phyloP scores from a whole-genome alignment of 2,329 filamentous ascomycete species.

The Colletotrichum shisoi region DNA sequence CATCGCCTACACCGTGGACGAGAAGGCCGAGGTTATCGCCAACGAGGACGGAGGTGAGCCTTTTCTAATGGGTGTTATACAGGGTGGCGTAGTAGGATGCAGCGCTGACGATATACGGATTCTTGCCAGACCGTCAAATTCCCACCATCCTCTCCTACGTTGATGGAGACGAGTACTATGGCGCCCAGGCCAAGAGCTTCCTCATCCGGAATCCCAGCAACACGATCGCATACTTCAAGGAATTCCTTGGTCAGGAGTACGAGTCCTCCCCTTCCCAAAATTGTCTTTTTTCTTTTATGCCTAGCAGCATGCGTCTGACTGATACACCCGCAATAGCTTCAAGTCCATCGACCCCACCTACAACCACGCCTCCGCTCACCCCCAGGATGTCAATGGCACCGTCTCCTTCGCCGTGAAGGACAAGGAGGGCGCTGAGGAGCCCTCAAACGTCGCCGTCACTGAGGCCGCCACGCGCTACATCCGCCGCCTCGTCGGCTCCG shows the following conservation, averaged over 20 bases:
- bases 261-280: constrained; percentile 43
- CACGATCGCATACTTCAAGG: constrained; percentile 94
- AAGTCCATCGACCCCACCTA: constrained; percentile 96
- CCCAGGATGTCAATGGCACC: constrained; percentile 73
- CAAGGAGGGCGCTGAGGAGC: constrained; percentile 66
- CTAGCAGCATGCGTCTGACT: constrained; percentile 35
- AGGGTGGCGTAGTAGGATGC: background rate
- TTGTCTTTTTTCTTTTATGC: background rate
- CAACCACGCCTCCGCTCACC: constrained; percentile 92
- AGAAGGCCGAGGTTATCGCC: constrained; percentile 96
- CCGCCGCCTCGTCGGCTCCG: constrained; percentile 79
- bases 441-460: constrained; percentile 75
- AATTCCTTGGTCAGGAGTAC: constrained; percentile 93
- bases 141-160: constrained; percentile 94
- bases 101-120: constrained; percentile 35
- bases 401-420: constrained; percentile 88
- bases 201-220: constrained; percentile 91
- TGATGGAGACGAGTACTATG: constrained; percentile 95
- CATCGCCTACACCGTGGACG: constrained; percentile 90
- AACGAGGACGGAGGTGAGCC: constrained; percentile 87
- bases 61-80: constrained; percentile 45
- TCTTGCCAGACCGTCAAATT: constrained; percentile 84
- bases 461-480: constrained; percentile 88
- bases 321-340: constrained; percentile 63
- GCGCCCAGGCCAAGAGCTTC: constrained; percentile 92